Conservation (phyloP, 2,329 filamentous ascomycete species). For the Phyllosticta citrichinensis region DNA sequence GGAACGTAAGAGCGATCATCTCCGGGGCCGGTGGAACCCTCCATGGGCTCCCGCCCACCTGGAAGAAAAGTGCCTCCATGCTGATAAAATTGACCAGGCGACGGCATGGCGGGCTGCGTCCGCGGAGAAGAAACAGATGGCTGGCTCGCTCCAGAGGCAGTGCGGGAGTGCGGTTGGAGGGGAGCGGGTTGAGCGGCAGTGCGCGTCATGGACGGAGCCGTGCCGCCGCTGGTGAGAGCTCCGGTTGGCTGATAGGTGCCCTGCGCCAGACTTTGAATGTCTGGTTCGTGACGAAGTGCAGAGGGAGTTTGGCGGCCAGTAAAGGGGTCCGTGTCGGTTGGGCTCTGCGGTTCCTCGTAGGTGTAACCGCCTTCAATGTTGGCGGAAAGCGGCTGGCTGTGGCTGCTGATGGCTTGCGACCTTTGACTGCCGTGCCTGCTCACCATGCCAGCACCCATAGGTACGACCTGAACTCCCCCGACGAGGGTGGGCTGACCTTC, state of each 20-base stretch:
- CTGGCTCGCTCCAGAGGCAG: neutral
- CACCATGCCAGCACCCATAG: slow-evolving; percentile 66
- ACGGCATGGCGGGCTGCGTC: slow-evolving; percentile 2
- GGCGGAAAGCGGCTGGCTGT: slow-evolving; percentile 10
- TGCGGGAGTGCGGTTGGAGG: slow-evolving; percentile 9
- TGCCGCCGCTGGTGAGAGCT: slow-evolving; percentile 18
- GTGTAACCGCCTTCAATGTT: slow-evolving; percentile 33
- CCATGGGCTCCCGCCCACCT: slow-evolving; percentile 3
- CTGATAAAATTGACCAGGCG: slow-evolving; percentile 28
- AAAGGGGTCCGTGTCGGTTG: slow-evolving; percentile 54
- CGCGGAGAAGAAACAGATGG: neutral
- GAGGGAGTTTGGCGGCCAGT: slow-evolving; percentile 33
- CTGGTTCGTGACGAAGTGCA: slow-evolving; percentile 19
- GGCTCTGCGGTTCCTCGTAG: slow-evolving; percentile 42
- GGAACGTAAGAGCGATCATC: slow-evolving; percentile 26
- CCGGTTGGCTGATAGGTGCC: slow-evolving; percentile 15
- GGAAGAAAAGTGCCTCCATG: slow-evolving; percentile 29
- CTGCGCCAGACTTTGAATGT: slow-evolving; percentile 22
- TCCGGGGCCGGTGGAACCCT: slow-evolving; percentile 2
- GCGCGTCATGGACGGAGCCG: neutral
- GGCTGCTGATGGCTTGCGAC: slow-evolving; percentile 18
- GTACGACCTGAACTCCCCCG: slow-evolving; percentile 88
- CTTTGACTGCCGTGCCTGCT: slow-evolving; percentile 40
- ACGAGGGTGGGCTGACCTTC: slow-evolving; percentile 82
- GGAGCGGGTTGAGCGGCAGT: slow-evolving; percentile 2